These are phyloP conservation scores for Solanum microdontum DNA, from an alignment of 257 asterid species.

Conservation along the genomic window DNA sequence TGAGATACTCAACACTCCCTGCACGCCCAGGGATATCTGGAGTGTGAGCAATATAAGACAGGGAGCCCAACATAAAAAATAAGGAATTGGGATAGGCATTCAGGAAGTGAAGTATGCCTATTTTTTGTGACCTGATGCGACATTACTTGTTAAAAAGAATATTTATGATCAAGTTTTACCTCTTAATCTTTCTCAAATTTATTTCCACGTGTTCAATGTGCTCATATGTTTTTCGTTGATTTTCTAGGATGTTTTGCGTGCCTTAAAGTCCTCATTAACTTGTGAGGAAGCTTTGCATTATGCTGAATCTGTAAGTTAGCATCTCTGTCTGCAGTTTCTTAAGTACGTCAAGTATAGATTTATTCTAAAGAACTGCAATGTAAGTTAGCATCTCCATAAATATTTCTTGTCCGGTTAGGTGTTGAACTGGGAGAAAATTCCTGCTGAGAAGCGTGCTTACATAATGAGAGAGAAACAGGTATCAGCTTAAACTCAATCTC, in stretches of 20 bases:
- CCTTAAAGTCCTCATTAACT: constrained; percentile 50
- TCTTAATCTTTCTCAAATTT: background rate
- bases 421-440: constrained; percentile 76
- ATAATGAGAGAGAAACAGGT: constrained; percentile 90
- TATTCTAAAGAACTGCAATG: background rate
- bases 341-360: background rate
- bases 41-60: background rate
- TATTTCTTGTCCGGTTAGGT: constrained; percentile 28
- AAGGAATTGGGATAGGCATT: background rate
- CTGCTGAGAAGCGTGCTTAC: constrained; percentile 85
- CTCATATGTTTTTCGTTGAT: constrained; percentile 3
- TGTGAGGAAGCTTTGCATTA: constrained; percentile 69
- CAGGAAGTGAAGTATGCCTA: background rate
- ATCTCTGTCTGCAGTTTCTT: background rate
- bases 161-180: background rate
- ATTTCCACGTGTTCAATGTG: background rate
- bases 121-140: background rate
- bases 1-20: background rate
- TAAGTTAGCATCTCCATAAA: background rate
- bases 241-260: constrained; percentile 68
- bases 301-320: constrained; percentile 65
- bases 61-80: background rate
- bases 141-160: background rate
- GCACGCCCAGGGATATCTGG: background rate
- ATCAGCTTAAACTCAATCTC: background rate